Conservation (phyloP, 2,329 filamentous ascomycete species). For the Paramyrothecium roridum region DNA sequence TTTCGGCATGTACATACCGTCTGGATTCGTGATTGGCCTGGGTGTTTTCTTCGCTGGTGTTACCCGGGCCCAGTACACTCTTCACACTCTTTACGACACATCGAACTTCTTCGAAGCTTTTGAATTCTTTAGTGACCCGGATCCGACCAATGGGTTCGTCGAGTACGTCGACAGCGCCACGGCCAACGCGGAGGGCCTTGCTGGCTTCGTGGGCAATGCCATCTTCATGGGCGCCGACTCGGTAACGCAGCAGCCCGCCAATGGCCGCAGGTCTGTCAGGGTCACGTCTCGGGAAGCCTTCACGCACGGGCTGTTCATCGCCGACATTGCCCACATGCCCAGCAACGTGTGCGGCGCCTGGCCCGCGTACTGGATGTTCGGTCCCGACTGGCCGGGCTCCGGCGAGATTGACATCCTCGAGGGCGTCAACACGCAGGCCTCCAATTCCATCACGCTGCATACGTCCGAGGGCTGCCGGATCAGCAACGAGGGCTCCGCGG, state of each 20-base stretch:
- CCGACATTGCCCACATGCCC: slow-evolving; percentile 77
- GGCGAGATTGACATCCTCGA: slow-evolving; percentile 83
- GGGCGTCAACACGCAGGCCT: slow-evolving; percentile 62
- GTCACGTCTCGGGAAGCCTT: slow-evolving; percentile 65
- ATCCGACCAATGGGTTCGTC: slow-evolving; percentile 76
- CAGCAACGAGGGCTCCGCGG: slow-evolving; percentile 41
- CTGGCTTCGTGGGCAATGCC: slow-evolving; percentile 46
- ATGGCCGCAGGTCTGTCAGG: slow-evolving; percentile 68
- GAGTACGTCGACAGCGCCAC: slow-evolving; percentile 59
- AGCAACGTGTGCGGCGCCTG: slow-evolving; percentile 67
- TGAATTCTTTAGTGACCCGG: slow-evolving; percentile 52
- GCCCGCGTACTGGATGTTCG: slow-evolving; percentile 71
- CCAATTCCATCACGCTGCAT: slow-evolving; percentile 66
- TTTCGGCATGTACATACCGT: slow-evolving; percentile 18
- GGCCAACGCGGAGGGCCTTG: slow-evolving; percentile 56
- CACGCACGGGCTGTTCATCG: slow-evolving; percentile 66
- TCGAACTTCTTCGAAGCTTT: slow-evolving; percentile 56
- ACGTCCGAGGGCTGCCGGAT: slow-evolving; percentile 60
- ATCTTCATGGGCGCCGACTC: slow-evolving; percentile 71
- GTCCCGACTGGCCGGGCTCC: slow-evolving; percentile 63
- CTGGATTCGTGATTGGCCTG: slow-evolving; percentile 19
- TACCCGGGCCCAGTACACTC: slow-evolving; percentile 34
- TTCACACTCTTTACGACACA: slow-evolving; percentile 45
- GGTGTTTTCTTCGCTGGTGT: slow-evolving; percentile 23
- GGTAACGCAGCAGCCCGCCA: slow-evolving; percentile 48